Base-by-base conservation (phyloP, 2,329 filamentous ascomycete genomes). In the Ceratocystis smalleyi region DNA sequence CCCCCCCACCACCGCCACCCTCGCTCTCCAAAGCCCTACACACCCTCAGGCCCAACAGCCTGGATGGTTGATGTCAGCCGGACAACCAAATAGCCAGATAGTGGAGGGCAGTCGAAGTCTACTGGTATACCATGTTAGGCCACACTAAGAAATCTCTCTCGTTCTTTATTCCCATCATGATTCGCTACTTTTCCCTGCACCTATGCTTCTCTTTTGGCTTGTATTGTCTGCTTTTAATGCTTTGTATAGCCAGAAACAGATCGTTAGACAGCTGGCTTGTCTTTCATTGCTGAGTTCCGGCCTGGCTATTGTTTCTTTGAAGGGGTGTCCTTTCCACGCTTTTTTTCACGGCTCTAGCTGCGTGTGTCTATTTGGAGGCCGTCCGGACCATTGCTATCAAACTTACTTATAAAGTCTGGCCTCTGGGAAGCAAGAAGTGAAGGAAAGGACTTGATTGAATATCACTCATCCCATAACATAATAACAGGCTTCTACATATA, bases 221-320 rank as follows among this genome's bases (percentile, higher is more conserved):
- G 2, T 35, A 57, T 57, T 57, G 54, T 57, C 54, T 24, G 17
- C 32, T 17, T 27, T 57, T 57, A 17, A 7, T 32, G 54, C 12
- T 17, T 57, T 32, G 12, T 27, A 35, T 30, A 12, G 24, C 27
- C 54, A 10, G 54, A 57, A 57, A 24, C 24, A 5, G 27, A 32
- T n/a, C 32, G 54, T 57, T 57, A 17, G 54, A 57, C 54, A 57
- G n/a, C 24, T 35, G 27, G 54, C 54, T 57, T 57, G 54, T 57
- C 54, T 57, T 57, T 57, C 12, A 35, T 35, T 57, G 10, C 54
- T 57, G 54, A 32, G 27, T 32, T 24, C 54, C 17, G 12, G 54
- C 10, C 54, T 8, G n/a, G 35, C 7, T 57, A 7, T 57, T 57
- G 54, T 57, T 57, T 57, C 54, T 35, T 57, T 3, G 35, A 40